Evolutionary conservation across 441 rosid species (phyloP), one percentile per base, ranked within the genome.

Genomic region (Sinapis alba): DNA sequence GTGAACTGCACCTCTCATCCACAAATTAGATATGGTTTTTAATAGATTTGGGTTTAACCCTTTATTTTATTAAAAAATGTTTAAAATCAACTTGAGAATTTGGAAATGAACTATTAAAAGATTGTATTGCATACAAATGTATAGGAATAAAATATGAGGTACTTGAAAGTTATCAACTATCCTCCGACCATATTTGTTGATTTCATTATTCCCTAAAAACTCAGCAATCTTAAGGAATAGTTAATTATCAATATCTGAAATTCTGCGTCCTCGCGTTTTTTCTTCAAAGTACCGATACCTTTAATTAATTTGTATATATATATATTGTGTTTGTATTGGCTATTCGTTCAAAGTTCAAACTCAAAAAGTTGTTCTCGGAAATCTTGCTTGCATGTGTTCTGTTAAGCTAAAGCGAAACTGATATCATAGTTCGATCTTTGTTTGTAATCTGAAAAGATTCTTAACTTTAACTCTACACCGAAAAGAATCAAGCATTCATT

Each of bases 401-500:
- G 81, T 73, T 68, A 4, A 72, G 81, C 15, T 78, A 78, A 73
- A 73, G 81, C 32, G 74, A 73, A 41, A 78, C 78, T 73, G 73
- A 78, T 28, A 78, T 78, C 81, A 73, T 73, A 62, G 69, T 73
- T 68, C 81, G 74, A 78, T 78, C 78, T 78, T 41, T 68, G 23
- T 67, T 72, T 78, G 73, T 62, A 23, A 61, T 61, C 69, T 61
- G 10, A 41, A 78, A 66, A 78, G 36, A 54, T 72, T 78, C 81
- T 50, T 50, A 34, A 58, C 47, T 78, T 78, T 65, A 71, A 19
- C 18, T 50, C 21, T 65, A 13, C 58, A 47, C 27, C 19, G 10
- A 59, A 71, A 76, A 62, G 41, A n/a, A 56, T 1, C 10, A 54
- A 24, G 16, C 79, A 38, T 57, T 24, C 45, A 45, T 57, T 56